Conservation (phyloP, 306 rosid species). For the Urtica urens region DNA sequence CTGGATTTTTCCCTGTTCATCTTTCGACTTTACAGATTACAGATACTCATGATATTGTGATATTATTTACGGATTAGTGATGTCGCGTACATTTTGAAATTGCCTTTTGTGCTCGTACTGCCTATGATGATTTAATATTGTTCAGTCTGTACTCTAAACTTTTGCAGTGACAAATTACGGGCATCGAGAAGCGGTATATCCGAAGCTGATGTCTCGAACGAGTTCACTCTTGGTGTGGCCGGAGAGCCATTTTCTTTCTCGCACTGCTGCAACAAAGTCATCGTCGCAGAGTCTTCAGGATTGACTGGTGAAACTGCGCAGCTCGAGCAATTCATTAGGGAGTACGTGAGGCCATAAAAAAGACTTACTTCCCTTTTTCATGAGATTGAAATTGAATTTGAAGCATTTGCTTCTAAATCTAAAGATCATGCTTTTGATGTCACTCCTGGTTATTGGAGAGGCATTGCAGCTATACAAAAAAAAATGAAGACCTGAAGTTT, state of each 20-base stretch:
- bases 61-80: too few relatives aligned
- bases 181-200: constrained; percentile 77
- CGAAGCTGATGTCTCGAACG: constrained; percentile 63
- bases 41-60: too few relatives aligned
- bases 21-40: too few relatives aligned
- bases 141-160: constrained; percentile 13
- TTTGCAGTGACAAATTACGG: constrained; percentile 66
- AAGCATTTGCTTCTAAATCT: too few relatives aligned
- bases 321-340: constrained; percentile 68
- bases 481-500: not conserved
- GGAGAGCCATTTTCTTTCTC: constrained; percentile 64
- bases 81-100: too few relatives aligned
- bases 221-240: constrained; percentile 58
- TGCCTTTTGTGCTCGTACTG: too few relatives aligned
- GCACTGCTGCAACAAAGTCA: constrained; percentile 70
- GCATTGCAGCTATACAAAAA: not conserved
- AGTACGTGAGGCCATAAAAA: constrained; percentile 37
- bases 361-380: too few relatives aligned
- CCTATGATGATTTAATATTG: too few relatives aligned
- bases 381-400: too few relatives aligned
- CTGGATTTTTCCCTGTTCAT: too few relatives aligned
- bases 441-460: not conserved
- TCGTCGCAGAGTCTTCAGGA: constrained; percentile 73
- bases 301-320: constrained; percentile 54
- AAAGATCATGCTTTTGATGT: not conserved